Conservation (phyloP, 495 filamentous ascomycete species). For the Talaromyces stipitatus region DNA sequence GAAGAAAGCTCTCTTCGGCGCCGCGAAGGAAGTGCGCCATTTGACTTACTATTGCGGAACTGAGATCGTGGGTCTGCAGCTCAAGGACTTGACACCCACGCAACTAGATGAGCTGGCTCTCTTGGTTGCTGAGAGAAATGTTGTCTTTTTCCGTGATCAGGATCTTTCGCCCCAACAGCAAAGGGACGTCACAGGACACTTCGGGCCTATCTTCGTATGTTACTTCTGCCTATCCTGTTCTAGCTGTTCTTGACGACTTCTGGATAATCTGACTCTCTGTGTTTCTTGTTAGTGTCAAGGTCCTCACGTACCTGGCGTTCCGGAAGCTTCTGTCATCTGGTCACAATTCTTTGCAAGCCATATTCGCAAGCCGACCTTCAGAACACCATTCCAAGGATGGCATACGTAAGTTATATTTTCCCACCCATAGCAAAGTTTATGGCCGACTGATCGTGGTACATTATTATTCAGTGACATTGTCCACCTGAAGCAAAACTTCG, state of each 20-base stretch:
- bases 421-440: no score
- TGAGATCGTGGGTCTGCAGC: slow-evolving; percentile 54
- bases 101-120: slow-evolving; percentile 61
- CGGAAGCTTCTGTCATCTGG: neutral
- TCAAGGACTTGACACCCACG: slow-evolving; percentile 48
- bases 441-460: no score
- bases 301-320: neutral
- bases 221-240: no score
- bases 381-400: neutral
- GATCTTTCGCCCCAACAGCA: slow-evolving; percentile 46
- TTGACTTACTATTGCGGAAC: no score
- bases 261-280: no score
- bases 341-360: neutral
- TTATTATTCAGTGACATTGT: no score
- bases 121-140: slow-evolving; percentile 51
- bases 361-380: neutral
- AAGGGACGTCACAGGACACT: slow-evolving; percentile 27
- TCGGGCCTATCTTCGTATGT: no score
- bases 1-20: neutral
- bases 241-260: no score
- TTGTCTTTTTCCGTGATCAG: slow-evolving; percentile 58
- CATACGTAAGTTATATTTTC: neutral
- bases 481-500: no score
- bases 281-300: neutral
- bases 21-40: neutral